Percentiles rank a stretch among this genome's conserved stretches.
phyloP scores from a whole-genome alignment of 371 early-diverging fungal genomes.

The Dinochytrium kinnereticum region DNA sequence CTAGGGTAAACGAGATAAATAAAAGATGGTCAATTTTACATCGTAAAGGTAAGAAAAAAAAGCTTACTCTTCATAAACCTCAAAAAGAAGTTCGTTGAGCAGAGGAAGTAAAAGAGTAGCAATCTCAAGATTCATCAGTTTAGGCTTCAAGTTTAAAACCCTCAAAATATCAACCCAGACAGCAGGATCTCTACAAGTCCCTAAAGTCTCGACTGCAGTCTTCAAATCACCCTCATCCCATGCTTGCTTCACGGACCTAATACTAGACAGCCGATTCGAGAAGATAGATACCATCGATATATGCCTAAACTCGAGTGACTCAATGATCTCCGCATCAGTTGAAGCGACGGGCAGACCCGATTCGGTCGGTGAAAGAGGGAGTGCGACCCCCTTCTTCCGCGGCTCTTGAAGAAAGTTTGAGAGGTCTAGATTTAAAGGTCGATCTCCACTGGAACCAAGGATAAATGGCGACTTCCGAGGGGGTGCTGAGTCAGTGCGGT shows the following conservation, averaged over 20 bases:
- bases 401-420: constrained; percentile 41
- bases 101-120: constrained; percentile 49
- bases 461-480: constrained; percentile 24
- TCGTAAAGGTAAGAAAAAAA: too few relatives aligned
- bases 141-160: constrained; percentile 50
- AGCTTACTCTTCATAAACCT: constrained; percentile 59
- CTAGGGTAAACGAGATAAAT: constrained; percentile 37
- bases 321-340: constrained; percentile 45
- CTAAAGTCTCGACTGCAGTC: constrained; percentile 40
- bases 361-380: constrained; percentile 18
- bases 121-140: constrained; percentile 51
- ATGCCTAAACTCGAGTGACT: constrained; percentile 49
- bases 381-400: constrained; percentile 3
- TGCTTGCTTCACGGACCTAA: constrained; percentile 39
- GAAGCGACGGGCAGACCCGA: constrained; percentile 22
- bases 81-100: constrained; percentile 54
- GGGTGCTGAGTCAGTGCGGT: background rate
- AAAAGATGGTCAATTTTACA: background rate
- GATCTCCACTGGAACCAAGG: constrained; percentile 39
- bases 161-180: constrained; percentile 52
- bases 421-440: constrained; percentile 50
- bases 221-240: constrained; percentile 52
- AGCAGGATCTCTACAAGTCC: constrained; percentile 37
- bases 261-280: constrained; percentile 33
- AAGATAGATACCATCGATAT: constrained; percentile 49